Conservation (phyloP, 106 monocot genomes). For the Hemerocallis citrina region DNA sequence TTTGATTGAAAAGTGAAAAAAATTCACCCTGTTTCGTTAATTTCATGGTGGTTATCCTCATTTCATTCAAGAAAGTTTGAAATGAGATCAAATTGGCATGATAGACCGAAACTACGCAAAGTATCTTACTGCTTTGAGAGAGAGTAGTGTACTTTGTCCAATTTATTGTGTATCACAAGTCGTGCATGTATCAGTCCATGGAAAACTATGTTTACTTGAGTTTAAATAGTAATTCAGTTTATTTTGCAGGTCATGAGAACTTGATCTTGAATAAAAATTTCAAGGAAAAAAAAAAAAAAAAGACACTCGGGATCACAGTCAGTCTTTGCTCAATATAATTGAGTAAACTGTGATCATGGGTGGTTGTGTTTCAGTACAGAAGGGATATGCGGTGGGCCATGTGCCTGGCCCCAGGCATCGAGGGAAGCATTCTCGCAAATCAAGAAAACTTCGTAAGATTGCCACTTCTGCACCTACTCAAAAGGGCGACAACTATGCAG, state of each 20-base stretch:
- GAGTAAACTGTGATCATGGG: slow-evolving; percentile 12
- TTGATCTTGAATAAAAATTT: too few relatives aligned
- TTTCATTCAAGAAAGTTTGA: too few relatives aligned
- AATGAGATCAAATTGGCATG: too few relatives aligned
- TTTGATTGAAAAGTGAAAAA: too few relatives aligned
- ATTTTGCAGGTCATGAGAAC: too few relatives aligned
- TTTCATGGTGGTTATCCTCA: too few relatives aligned
- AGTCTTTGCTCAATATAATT: not conserved
- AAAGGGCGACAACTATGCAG: not conserved
- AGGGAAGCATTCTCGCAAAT: slow-evolving; percentile 2
- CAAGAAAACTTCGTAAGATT: slow-evolving; percentile 12
- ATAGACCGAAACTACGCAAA: too few relatives aligned
- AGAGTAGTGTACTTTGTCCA: too few relatives aligned
- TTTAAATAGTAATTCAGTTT: not conserved
- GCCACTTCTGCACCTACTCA: not conserved
- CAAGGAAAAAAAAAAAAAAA: too few relatives aligned
- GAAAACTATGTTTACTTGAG: not conserved
- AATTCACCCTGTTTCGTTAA: too few relatives aligned
- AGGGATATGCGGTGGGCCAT: not conserved
- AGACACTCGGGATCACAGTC: not conserved
- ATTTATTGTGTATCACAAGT: too few relatives aligned
- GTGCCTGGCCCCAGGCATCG: not conserved
- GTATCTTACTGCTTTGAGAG: too few relatives aligned
- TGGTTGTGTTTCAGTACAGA: slow-evolving; percentile 15
- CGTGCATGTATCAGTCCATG: not conserved